Evolutionary conservation across 768 basidiomycete genomes (phyloP), one percentile per base, ranked within the genome.

Genomic region (Rhodotorula toruloides): DNA sequence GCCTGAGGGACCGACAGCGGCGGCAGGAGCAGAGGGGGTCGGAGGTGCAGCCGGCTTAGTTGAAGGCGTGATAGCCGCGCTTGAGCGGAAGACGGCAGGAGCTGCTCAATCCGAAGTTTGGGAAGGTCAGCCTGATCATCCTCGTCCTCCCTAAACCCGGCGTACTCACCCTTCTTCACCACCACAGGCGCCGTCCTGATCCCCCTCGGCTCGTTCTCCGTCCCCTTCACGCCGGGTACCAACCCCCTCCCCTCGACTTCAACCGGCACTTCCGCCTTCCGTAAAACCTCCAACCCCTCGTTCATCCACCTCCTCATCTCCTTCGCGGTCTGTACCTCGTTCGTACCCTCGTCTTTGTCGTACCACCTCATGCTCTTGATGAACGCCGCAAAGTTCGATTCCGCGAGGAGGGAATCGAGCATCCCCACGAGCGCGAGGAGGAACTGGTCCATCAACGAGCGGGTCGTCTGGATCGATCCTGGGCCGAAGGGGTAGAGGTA

Each of bases 401-500:
- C 60, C 34, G 14, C 17, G 14, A 27, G 46, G 27, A 70, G 31
- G 25, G 55, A 47, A 39, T 48, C 52, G 57, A 70, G 68, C 47
- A 54, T 50, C 10, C 39, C 55, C 29, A 59, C 61, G 40, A 70
- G 57, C 10, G 61, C n/a, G 43, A 70, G 63, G 48, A 70, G 61
- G 48, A 70, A 70, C 3, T 56, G 46, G 46, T 70, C 68, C 57
- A 58, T 50, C 42, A 40, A 50, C 1, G 53, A n/a, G 19, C 34
- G 19, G n/a, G n/a, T 2, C 2, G 68, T 53, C 16, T 11, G 12
- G 29, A 31, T 32, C 0, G 56, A 48, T 0, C n/a, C n/a, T n/a
- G 63, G 63, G 2, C 3, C 63, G 61, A 59, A 56, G 19, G 68
- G 68, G 44, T 65, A 70, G 47, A 55, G 47, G 61, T 53, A 70